Base-by-base conservation (phyloP, 2,329 filamentous ascomycete species). In the Westerdykella aurantiaca region DNA sequence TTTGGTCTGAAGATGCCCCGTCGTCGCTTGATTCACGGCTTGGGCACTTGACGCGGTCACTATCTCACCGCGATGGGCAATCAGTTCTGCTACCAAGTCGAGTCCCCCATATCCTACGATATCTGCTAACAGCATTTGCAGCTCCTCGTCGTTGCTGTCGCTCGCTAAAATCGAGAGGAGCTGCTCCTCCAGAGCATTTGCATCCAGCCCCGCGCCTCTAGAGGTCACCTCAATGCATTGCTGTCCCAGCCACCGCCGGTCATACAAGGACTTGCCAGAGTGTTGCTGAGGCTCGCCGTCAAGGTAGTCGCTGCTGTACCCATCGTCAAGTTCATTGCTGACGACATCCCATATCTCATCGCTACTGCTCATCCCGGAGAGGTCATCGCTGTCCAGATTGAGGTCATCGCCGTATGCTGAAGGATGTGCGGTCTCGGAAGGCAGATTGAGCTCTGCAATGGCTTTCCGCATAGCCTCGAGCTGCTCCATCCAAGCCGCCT, bases 331-430 rank as follows among this genome's bases (percentile, higher is more conserved):
- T 39, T 78, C 77, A 40, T 90, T 85, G 46, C 83, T 88, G 59
- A 95, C 88, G 46, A 94, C 82, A 63, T 96, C 90, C 91, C 91
- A 96, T 9, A 96, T 83, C 68, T 96, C 89, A 46, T 91, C 86
- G 5, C 80, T 79, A 14, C 78, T 81, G 35, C 78, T 80, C 5
- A 79, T 79, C 4, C 73, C 77, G 3, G 76, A 78, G 17, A 78
- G 69, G 38, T 80, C 76, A 29, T 87, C 83, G 7, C 88, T 81
- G 49, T 86, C 82, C 40, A 83, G 69, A 35, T 83, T 74, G 31
- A 83, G 69, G 42, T 82, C 76, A 11, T 77, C 71, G 14, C 74
- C 78, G 56, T 82, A 81, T 38, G 71, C 63, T 38, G 72, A 70
- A 33, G 69, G 60, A 37, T 71, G 66, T 23, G 71, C 66, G 50